These are phyloP conservation scores for Lentinula detonsa DNA, from an alignment of 768 basidiomycete species.

Conservation along the genomic window DNA sequence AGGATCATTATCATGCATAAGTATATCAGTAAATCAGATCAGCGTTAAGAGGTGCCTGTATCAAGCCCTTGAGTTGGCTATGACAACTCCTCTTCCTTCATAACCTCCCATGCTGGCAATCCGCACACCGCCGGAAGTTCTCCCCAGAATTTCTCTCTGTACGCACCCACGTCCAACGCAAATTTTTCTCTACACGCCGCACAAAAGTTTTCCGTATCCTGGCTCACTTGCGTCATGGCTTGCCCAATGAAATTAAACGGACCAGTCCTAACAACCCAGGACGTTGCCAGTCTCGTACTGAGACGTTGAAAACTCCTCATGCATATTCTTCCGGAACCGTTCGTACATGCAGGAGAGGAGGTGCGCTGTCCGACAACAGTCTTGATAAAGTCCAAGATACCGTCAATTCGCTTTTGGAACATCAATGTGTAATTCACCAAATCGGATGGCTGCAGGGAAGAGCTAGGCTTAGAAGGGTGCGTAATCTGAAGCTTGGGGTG, in stretches of 20 bases:
- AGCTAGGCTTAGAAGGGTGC: conserved; percentile 46
- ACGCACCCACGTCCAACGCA: conserved; percentile 27
- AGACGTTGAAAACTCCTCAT: conserved; percentile 36
- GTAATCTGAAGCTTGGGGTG: conserved; percentile 46
- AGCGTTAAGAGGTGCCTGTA: too few relatives aligned
- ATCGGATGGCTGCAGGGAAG: conserved; percentile 32
- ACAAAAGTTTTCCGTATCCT: conserved; percentile 37
- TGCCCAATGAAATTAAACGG: conserved; percentile 50
- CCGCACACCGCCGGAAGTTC: conserved; percentile 39
- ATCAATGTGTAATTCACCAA: conserved; percentile 48
- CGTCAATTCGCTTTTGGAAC: conserved; percentile 48
- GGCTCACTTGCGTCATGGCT: conserved; percentile 29
- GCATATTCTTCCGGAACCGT: conserved; percentile 21
- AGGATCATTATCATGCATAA: too few relatives aligned
- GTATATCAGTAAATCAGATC: too few relatives aligned
- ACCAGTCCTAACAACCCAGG: conserved; percentile 45
- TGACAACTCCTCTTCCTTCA: conserved; percentile 24
- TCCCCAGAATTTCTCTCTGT: conserved; percentile 40
- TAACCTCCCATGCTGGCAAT: conserved; percentile 41
- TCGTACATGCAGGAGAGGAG: conserved; percentile 22
- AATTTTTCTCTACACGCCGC: conserved; percentile 36
- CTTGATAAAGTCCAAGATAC: conserved; percentile 43
- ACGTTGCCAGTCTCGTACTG: conserved; percentile 34
- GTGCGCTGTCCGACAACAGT: conserved; percentile 28
- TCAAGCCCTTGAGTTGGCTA: background rate